Evolutionary conservation across 345 rosid genomes (phyloP).

Genomic region (Syzygium jambos): DNA sequence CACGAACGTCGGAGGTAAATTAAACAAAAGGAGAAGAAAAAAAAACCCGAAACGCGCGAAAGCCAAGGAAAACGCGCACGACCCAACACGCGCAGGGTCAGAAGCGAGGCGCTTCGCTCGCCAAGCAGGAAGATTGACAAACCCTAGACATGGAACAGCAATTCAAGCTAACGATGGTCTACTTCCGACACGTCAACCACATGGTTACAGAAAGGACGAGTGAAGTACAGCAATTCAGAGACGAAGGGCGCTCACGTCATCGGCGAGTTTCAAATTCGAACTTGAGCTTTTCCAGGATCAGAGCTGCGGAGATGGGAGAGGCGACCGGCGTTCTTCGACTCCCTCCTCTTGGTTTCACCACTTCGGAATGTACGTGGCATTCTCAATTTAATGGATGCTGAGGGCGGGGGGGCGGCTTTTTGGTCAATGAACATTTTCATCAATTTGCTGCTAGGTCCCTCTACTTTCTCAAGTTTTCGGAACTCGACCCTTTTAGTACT

Average conservation of each 20-base stretch:
- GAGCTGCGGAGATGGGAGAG: neutral
- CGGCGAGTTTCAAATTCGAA: neutral
- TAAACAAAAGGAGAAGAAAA: neutral
- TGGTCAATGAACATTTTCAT: neutral
- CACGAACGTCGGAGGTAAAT: neutral
- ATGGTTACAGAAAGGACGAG: neutral
- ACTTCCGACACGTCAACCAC: neutral
- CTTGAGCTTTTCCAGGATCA: neutral
- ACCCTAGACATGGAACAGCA: neutral
- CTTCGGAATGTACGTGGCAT: neutral
- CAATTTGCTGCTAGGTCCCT: neutral
- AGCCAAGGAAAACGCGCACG: neutral
- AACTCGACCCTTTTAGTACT: fast-evolving
- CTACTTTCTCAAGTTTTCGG: neutral
- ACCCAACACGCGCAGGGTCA: neutral
- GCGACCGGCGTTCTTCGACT: neutral
- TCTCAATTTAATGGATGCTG: neutral
- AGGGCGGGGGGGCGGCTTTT: neutral
- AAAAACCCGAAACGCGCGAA: neutral
- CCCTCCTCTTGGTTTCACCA: neutral
- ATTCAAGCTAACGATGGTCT: neutral
- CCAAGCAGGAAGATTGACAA: neutral
- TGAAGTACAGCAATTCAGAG: neutral
- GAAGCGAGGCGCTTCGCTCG: neutral
- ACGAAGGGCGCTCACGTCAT: neutral